Percentiles rank a stretch among this genome's conserved stretches.
Conservation (phyloP, 2,329 filamentous ascomycete species). For the Fusarium sp. region DNA sequence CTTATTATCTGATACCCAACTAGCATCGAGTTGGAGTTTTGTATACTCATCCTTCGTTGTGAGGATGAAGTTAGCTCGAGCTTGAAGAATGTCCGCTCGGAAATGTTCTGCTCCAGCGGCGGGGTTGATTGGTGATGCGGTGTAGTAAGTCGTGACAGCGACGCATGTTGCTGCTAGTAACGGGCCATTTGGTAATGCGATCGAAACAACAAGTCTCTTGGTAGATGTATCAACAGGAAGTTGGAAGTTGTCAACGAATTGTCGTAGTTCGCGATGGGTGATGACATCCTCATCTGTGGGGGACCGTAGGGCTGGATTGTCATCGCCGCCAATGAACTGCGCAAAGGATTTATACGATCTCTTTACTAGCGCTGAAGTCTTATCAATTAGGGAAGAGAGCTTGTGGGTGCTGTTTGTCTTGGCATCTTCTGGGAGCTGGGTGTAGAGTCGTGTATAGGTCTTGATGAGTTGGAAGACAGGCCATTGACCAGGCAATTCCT, state of each 20-base stretch:
- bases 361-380: background rate
- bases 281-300: background rate
- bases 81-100: conserved; percentile 6
- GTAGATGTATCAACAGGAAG: background rate
- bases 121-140: conserved; percentile 3
- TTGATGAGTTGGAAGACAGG: conserved; percentile 5
- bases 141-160: conserved; percentile 10
- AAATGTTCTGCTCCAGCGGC: conserved; percentile 8
- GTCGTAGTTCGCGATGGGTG: background rate
- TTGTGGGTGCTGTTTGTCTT: background rate
- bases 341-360: background rate
- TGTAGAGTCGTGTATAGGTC: background rate
- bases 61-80: background rate
- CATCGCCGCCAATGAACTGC: background rate
- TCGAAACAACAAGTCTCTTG: background rate
- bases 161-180: conserved; percentile 4
- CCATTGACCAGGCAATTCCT: background rate
- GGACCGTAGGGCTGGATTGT: background rate
- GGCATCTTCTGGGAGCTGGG: background rate
- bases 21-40: background rate
- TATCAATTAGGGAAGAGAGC: background rate
- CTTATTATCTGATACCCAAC: background rate
- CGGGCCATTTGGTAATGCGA: background rate
- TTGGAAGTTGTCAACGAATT: background rate
- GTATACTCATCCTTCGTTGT: background rate